Base-by-base conservation (phyloP, 495 filamentous ascomycete species). In the Tuber magnatum region DNA sequence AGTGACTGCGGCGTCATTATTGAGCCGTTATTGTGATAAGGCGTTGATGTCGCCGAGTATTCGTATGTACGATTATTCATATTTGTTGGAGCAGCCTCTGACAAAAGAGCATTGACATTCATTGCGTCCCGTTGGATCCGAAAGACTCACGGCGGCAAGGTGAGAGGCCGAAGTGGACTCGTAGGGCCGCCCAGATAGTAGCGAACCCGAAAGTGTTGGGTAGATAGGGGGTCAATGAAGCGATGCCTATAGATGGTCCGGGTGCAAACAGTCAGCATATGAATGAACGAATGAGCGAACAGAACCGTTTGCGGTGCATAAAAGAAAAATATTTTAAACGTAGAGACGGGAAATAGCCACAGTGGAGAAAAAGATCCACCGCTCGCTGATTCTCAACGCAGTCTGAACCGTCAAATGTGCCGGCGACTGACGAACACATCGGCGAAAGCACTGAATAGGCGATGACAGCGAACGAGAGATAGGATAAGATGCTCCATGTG, bases 1-100 rank as follows among this genome's bases (percentile, higher is more conserved):
- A 81, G 85, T 56, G 86, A 87, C 84, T 85, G 77, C 16, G 80
- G 80, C 51, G 80, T 82, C 80, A 79, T 82, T 44, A 81, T 78
- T 16, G 74, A 28, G 28, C 70, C 42, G 41, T 70, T 41, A 39
- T 40, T 80, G 43, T 84, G 77, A 73, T 84, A 77, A 77, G 82
- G 76, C 76, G 78, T 73, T 68, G 74, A 73, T 74, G 75, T 72
- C 70, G 68, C 71, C 28, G 77, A 70, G 75, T 79, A 77, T 71
- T 75, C 75, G 44, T 70, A 71, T 51, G 74, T 48, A 77, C 71
- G 74, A 74, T 71, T 80, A 76, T 73, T 78, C 70, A 69, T 69
- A 72, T 76, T 74, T 74, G 74, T 61, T 44, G 73, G 61, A 40
- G 75, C 72, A 42, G 77, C 79, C 38, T 81, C 74, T 38, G 80